Base-by-base conservation (phyloP, 805 yeast species). In the Debaryomyces hansenii region DNA sequence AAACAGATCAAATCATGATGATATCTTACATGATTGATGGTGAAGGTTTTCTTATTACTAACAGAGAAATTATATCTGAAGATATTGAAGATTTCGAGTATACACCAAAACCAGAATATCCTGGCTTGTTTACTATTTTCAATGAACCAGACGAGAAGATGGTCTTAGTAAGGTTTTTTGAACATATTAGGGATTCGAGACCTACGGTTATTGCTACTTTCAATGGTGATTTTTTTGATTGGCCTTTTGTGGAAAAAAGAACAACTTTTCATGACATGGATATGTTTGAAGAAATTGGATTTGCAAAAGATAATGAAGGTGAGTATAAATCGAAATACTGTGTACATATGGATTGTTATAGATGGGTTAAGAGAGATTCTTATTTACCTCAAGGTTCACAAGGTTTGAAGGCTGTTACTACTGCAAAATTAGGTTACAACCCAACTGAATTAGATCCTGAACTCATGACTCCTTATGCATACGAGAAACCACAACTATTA, bases 1-100 rank as follows among this genome's bases (percentile, higher is more conserved):
- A 85, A 9, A 77, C 87, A 5, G 99, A 94, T 68, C 95, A 89
- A 65, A 80, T 94, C 35, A 94, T 94, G 97, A 95, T 95, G 99
- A 94, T 94, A 42, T 95, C 99, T 2, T 94, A 94, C 63, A 95
- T 95, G 99, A 91, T 94, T 50, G 99, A 94, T 62, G 99, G 98
- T 9, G 96, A 89, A 56, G 99, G 99, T 33, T 94, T 72, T 61
- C 71, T 94, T 34, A 95, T 94, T 49, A 94, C 98, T 8, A 94
- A 94, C 62, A 74, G 99, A 57, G 97, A 91, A 55, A 90, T 94
- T 56, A 91, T 94, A 33, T 84, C 96, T 5, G 88, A 90, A 62
- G 98, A 95, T 64, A 94, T 94, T 47, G 96, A 87, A 42, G 98
- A 94, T 67, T 94, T 94, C 57, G 99, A 94, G 65, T 94, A 94